Evolutionary conservation across 1,284 basidiomycete species (phyloP).

Genomic region (Filobasidium uniguttulatum): DNA sequence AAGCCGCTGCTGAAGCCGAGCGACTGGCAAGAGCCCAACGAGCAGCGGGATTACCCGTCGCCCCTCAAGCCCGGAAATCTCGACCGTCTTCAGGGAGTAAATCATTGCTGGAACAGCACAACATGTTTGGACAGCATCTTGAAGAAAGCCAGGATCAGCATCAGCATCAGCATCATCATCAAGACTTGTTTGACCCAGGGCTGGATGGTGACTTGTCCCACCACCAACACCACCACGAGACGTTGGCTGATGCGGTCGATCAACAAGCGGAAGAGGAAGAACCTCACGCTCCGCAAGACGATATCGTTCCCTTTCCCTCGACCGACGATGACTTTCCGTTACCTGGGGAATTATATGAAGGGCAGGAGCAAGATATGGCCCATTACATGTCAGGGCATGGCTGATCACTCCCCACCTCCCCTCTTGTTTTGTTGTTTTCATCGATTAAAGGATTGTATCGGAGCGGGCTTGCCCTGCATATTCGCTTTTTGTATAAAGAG

Average conservation of each 20-base stretch:
- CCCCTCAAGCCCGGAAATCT: neutral
- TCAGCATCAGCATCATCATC: too few relatives aligned
- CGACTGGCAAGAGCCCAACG: conserved; percentile 7
- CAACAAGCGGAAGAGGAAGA: neutral
- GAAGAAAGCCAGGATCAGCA: too few relatives aligned
- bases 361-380: conserved; percentile 1
- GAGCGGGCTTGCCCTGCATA: too few relatives aligned
- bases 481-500: too few relatives aligned
- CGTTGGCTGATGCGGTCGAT: neutral
- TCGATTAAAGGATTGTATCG: too few relatives aligned
- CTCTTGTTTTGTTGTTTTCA: too few relatives aligned
- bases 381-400: too few relatives aligned
- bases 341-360: neutral
- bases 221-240: neutral
- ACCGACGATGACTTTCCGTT: neutral
- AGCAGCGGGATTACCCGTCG: conserved; percentile 8
- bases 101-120: neutral
- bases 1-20: conserved; percentile 16
- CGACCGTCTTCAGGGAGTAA: neutral
- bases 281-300: neutral
- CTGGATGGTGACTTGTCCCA: neutral
- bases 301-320: conserved; percentile 2
- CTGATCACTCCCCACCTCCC: too few relatives aligned
- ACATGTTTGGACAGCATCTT: neutral
- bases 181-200: neutral